A percentile compares a stretch with the other conserved stretches of the same genome.
phyloP scores from a whole-genome alignment of 768 basidiomycete genomes.

The Coprinellus micaceus region DNA sequence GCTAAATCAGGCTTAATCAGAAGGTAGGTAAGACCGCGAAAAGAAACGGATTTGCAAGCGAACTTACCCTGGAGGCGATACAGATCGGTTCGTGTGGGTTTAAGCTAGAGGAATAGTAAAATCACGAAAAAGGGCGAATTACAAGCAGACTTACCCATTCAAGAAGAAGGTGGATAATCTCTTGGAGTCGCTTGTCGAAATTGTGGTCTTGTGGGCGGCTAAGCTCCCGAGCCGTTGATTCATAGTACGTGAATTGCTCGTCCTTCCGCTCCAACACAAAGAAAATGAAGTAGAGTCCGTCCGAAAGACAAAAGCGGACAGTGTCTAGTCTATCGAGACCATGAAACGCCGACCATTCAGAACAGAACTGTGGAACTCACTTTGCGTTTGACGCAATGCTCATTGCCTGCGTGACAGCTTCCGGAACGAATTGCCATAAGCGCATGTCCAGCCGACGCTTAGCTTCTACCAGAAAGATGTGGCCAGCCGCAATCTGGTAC shows the following conservation, averaged over 20 bases:
- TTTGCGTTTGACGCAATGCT: neutral
- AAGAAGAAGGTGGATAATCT: conserved; percentile 3
- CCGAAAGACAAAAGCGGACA: conserved; percentile 3
- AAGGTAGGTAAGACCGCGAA: neutral
- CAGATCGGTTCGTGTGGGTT: neutral
- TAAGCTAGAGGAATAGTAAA: neutral
- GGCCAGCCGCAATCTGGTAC: neutral
- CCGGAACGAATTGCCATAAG: neutral
- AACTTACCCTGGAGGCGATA: neutral
- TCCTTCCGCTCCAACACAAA: neutral
- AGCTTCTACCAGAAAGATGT: conserved; percentile 2
- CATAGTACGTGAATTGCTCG: neutral
- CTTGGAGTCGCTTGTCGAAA: neutral
- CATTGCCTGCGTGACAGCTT: conserved; percentile 9
- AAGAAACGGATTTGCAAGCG: neutral
- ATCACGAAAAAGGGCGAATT: neutral
- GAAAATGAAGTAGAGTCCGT: neutral
- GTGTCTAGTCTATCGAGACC: neutral
- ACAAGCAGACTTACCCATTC: conserved; percentile 8
- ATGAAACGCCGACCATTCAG: neutral
- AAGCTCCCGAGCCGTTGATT: neutral
- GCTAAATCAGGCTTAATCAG: no score
- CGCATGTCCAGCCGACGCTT: neutral
- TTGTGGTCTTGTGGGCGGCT: neutral
- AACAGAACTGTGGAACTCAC: conserved; percentile 1